Conservation (phyloP, 345 rosid genomes). For the Ricinus communis region DNA sequence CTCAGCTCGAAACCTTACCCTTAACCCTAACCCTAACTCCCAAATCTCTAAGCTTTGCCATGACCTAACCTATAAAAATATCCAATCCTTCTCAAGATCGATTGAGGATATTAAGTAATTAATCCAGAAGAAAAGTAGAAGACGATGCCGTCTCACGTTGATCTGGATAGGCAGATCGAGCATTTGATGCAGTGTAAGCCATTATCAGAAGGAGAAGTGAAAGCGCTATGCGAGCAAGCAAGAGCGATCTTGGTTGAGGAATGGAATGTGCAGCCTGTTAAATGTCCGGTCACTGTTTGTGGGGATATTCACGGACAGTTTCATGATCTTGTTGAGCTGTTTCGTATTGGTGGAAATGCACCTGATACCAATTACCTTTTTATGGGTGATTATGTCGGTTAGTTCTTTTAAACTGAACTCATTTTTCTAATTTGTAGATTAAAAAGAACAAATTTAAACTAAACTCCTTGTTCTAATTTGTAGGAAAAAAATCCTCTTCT, state of each 20-base stretch:
- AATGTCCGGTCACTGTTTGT: conserved; percentile 56
- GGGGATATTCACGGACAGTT: conserved; percentile 57
- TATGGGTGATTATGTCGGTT: conserved; percentile 61
- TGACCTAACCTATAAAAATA: conserved; percentile 15
- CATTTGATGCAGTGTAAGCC: conserved; percentile 41
- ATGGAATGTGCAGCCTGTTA: conserved; percentile 56
- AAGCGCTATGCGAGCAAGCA: conserved; percentile 48
- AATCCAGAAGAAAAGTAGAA: neutral
- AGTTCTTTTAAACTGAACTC: neutral
- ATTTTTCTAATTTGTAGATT: too few species aligned
- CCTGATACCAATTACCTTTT: conserved; percentile 56
- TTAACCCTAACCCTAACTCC: conserved; percentile 17
- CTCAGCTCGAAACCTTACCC: conserved; percentile 1
- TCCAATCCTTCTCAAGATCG: neutral
- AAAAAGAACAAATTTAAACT: too few species aligned
- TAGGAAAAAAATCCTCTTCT: too few species aligned
- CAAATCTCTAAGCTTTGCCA: conserved; percentile 6
- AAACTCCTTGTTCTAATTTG: too few species aligned
- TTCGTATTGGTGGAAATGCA: conserved; percentile 53
- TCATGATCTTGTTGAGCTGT: conserved; percentile 56
- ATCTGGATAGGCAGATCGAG: conserved; percentile 40
- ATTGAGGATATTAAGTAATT: neutral
- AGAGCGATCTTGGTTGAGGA: conserved; percentile 49
- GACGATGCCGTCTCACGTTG: conserved; percentile 31
- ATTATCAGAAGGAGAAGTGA: conserved; percentile 34